phyloP scores from a whole-genome alignment of 1,139 yeast genomes.

The Pichia sp. region DNA sequence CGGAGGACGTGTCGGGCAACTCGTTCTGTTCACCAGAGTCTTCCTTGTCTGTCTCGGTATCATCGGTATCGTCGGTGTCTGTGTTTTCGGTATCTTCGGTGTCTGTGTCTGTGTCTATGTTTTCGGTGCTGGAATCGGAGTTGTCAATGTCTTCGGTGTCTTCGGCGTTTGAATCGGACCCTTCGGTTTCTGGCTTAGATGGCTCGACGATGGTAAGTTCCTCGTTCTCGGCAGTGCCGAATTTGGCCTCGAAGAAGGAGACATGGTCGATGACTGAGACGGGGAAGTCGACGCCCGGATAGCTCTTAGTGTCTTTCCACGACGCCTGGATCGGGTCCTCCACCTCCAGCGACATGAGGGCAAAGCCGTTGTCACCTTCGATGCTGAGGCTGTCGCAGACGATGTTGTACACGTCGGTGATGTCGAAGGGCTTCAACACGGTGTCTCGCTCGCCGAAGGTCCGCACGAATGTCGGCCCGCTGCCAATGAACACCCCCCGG shows the following conservation, averaged over 20 bases:
- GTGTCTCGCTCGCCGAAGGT: not conserved
- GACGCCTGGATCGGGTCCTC: not conserved
- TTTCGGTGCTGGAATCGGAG: too few species aligned
- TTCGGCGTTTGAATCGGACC: not conserved
- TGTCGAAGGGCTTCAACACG: not conserved
- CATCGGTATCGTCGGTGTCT: not conserved
- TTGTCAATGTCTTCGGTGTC: not conserved
- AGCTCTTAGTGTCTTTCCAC: not conserved
- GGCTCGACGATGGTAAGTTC: not conserved
- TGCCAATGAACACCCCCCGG: not conserved
- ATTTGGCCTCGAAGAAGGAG: not conserved
- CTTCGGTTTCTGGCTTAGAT: not conserved
- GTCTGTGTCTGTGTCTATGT: not conserved
- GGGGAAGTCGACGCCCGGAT: not conserved
- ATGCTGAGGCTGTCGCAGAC: not conserved
- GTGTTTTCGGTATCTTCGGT: not conserved
- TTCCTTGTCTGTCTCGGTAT: too few species aligned
- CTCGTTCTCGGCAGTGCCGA: not conserved
- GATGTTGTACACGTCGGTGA: not conserved
- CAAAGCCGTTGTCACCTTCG: not conserved
- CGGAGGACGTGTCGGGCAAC: too few species aligned
- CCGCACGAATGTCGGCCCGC: not conserved
- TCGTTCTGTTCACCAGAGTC: too few species aligned
- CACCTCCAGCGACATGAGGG: not conserved
- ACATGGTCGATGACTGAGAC: not conserved